Base-by-base conservation (phyloP, 768 basidiomycete species). In the Tricholoma bakamatsutake region DNA sequence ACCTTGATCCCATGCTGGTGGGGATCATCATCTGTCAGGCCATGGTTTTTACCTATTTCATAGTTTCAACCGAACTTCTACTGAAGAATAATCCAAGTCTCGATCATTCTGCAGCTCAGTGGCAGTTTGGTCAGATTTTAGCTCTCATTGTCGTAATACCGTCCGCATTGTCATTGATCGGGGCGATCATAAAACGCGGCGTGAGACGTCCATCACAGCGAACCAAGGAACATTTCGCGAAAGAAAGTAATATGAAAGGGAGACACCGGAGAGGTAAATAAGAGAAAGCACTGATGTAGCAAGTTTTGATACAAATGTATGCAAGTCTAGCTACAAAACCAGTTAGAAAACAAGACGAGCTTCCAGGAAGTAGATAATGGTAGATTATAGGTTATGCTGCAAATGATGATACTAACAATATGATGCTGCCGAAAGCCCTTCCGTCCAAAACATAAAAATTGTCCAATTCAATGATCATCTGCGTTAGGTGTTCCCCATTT, bases 401-500 rank as follows among this genome's bases (percentile, higher is more conserved):
- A 3, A 9, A 11, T 45, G 43, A 7, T 45, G 12, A 24, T 27
- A 28, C 15, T 42, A 21, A 42, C 13, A 28, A 52, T 30, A 27
- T 30, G 51, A 51, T 21, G 21, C 13, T 39, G 18, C 35, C 28
- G 49, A 4, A 53, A 59, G 47, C 52, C 35, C 58, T 48, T 50
- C 40, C 15, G 24, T 35, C 47, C 48, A 53, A 13, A 31, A 21
- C 13, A 17, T 47, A 48, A 27, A 13, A 2, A n/a, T n/a, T 11
- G 4, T 2, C 18, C 46, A 42, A 18, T 56, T 66, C 57, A 79
- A 58, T 87, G 83, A 57, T 83, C 77, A 59, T 87, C 85, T 0
- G 84, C 74, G 51, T 70, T 72, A 17, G 75, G 74, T 40, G 60
- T 71, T 1, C 85, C 87, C 84, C 85, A 88, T 66, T 76, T 79